phyloP scores from a whole-genome alignment of 805 yeast genomes.

The Candida insectorum region DNA sequence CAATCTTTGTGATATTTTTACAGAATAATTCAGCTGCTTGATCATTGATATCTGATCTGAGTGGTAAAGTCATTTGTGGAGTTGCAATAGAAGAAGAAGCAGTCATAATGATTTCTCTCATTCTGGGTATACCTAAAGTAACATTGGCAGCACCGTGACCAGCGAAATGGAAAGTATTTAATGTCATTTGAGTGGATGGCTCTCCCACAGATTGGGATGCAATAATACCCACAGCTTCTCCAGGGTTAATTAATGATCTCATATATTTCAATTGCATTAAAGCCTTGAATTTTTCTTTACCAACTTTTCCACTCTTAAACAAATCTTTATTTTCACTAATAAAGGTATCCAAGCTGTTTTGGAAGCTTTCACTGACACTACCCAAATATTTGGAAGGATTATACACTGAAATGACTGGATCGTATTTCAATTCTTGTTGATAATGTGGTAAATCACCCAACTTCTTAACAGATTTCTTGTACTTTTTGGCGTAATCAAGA shows the following conservation, averaged over 20 bases:
- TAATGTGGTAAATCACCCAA: constrained; percentile 61
- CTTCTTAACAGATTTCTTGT: constrained; percentile 66
- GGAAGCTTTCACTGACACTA: constrained; percentile 87
- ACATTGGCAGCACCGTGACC: constrained; percentile 99
- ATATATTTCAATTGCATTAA: constrained; percentile 97
- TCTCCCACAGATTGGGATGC: constrained; percentile 99
- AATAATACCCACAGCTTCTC: constrained; percentile 97
- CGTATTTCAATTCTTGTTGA: constrained; percentile 62
- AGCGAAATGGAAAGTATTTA: constrained; percentile 96
- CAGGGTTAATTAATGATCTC: constrained; percentile 93
- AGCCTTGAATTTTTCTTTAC: constrained; percentile 85
- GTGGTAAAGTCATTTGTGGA: constrained; percentile 97
- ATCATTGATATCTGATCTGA: constrained; percentile 74
- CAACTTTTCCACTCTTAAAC: constrained; percentile 52
- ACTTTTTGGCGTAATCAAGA: constrained; percentile 74
- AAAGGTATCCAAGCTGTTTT: constrained; percentile 70
- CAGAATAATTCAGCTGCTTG: constrained; percentile 90
- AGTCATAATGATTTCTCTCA: constrained; percentile 99
- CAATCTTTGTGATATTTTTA: constrained; percentile 80
- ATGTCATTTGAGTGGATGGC: constrained; percentile 99
- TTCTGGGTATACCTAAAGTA: constrained; percentile 98
- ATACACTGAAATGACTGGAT: constrained; percentile 81
- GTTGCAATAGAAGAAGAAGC: constrained; percentile 94
- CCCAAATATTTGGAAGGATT: constrained; percentile 92
- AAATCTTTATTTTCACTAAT: constrained; percentile 52